These are phyloP conservation scores for Hypericum perforatum DNA, from an alignment of 345 rosid species.

Conservation along the genomic window DNA sequence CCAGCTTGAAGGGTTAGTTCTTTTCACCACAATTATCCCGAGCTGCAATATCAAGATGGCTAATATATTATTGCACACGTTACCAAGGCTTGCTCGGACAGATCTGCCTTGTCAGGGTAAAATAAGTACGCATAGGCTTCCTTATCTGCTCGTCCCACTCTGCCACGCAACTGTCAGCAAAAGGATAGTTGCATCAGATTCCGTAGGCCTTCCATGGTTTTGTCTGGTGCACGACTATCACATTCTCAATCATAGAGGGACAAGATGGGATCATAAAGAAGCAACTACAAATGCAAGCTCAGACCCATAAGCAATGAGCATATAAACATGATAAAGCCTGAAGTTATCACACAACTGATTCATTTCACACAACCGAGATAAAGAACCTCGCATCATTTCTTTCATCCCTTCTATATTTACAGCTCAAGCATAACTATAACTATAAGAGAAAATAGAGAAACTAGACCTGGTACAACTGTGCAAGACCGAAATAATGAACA, in stretches of 20 bases:
- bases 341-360: no score
- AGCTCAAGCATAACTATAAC: background rate
- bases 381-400: no score
- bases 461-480: conserved; percentile 86
- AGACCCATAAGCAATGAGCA: no score
- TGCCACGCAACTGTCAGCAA: conserved; percentile 76
- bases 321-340: no score
- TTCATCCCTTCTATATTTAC: no score
- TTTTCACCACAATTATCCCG: no score
- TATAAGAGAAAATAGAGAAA: conserved; percentile 11
- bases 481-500: conserved; percentile 90
- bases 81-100: conserved; percentile 79
- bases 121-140: conserved; percentile 94
- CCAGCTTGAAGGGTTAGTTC: conserved; percentile 15
- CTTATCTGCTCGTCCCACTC: conserved; percentile 95
- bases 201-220: no score
- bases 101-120: conserved; percentile 75
- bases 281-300: no score
- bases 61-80: conserved; percentile 8
- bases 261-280: no score
- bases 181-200: background rate
- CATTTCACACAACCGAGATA: no score
- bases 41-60: conserved; percentile 4
- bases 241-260: no score
- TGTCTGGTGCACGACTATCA: no score